Evolutionary conservation across 495 filamentous ascomycete species (phyloP), one percentile per base, ranked within the genome.

Genomic region (Hyaloscypha variabilis): DNA sequence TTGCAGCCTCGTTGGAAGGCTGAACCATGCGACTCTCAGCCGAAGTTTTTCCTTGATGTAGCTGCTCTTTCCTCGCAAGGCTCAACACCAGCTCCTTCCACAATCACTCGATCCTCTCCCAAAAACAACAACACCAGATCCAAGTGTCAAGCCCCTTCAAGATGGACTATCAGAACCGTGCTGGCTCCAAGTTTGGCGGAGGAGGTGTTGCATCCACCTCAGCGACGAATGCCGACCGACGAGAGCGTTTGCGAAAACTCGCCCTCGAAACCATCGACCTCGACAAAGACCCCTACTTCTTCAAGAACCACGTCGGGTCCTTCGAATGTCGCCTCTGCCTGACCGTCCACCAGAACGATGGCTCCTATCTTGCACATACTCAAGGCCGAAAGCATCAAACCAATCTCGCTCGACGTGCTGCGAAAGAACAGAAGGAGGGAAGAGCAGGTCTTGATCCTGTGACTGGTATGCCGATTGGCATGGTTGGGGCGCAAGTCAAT

Each of bases 261-360:
- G 95, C 95, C 14, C 91, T 99, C 68, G 95, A 99, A 80, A 93
- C 91, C 23, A 99, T 99, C 83, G 96, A 99, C 78, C 89, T 99
- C 53, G 96, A 98, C 75, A 98, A 98, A 79, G 95, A 99, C 81
- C 95, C 95, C 0, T 99, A 98, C 84, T 97, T 99, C 85, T 98
- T 99, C 90, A 97, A 96, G 75, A 99, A 99, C 81, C 95, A 99
- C 73, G 92, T 98, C 68, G 95, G 95, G 67, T 94, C 90, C 76
- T 99, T 97, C 80, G 95, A 99, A 75, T 99, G 95, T 76, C 92
- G 96, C 19, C 89, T 99, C 49, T 99, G 95, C 71, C 82, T 99
- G 31, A 99, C 95, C 2, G 96, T 98, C n/a, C 95, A 99, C 83
- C 95, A 99, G 72, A 99, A 99, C 78, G 95, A 99, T 81, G 95